Evolutionary conservation across 2,329 filamentous ascomycete genomes (phyloP).

Genomic region (Aspergillus intermedius): DNA sequence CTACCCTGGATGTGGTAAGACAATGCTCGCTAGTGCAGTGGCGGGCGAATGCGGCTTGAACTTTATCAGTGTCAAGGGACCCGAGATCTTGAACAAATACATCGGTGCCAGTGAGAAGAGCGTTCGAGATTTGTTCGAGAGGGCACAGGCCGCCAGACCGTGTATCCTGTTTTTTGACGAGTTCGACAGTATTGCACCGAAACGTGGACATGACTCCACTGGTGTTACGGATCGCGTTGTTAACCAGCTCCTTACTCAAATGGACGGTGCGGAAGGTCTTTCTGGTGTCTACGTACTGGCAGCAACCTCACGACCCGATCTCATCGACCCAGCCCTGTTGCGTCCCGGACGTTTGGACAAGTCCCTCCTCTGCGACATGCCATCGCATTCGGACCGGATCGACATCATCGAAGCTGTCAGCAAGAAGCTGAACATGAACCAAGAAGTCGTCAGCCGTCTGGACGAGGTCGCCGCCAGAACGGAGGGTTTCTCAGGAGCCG

Average conservation of each 20-base stretch:
- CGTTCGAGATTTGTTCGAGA: conserved; percentile 89
- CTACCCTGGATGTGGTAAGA: conserved; percentile 94
- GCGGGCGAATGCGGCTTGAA: conserved; percentile 96
- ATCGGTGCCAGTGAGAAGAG: conserved; percentile 96
- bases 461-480: conserved; percentile 71
- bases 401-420: conserved; percentile 86
- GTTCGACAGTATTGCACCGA: conserved; percentile 95
- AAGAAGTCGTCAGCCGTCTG: conserved; percentile 58
- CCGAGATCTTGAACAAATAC: conserved; percentile 98
- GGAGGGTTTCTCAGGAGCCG: conserved; percentile 87
- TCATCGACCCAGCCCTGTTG: conserved; percentile 90
- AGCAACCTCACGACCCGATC: conserved; percentile 83
- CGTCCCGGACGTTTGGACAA: conserved; percentile 91
- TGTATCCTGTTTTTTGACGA: conserved; percentile 98
- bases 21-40: conserved; percentile 89
- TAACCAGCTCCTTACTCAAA: conserved; percentile 95
- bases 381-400: conserved; percentile 67
- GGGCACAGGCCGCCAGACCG: conserved; percentile 78
- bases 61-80: conserved; percentile 97
- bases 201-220: conserved; percentile 91
- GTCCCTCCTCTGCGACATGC: conserved; percentile 85
- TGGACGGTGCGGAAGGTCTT: conserved; percentile 95
- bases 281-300: conserved; percentile 94
- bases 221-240: conserved; percentile 98
- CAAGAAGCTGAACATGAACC: conserved; percentile 67